Base-by-base conservation (phyloP, 148 eudicot genomes). In the Vaccinium corymbosum region DNA sequence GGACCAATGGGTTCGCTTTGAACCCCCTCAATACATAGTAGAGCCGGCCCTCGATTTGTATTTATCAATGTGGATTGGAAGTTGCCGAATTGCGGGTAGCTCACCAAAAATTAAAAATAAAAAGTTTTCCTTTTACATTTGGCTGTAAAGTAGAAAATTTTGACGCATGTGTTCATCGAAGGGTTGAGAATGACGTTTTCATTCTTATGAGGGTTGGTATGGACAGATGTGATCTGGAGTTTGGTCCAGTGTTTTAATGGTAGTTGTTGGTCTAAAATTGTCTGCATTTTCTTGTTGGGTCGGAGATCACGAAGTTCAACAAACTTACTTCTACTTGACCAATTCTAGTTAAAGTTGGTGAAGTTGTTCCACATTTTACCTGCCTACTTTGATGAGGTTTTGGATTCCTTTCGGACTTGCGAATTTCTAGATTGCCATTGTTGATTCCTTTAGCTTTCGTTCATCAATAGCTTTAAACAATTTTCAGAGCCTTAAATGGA, bases 311-410 rank as follows among this genome's bases (percentile, higher is more conserved):
- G 72, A 66, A 22, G 10, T 25, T 25, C 32, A 66, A 11, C 35
- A 15, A 27, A 66, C 17, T 13, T 76, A 50, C 29, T 1, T 15
- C 56, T 76, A 9, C 52, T 42, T 17, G 27, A 76, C 79, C 79
- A 48, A 50, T 76, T 76, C 79, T 50, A 22, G 79, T 76, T 76
- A 35, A 49, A 51, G 80, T 77, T 22, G 80, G 59, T 51, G 61
- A 20, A 51, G 1, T 25, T 77, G 22, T 16, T 7, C 80, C 17
- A 14, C 42, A 25, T 51, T 66, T 27, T 51, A 53, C 80, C 55
- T 48, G 46, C 79, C 38, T 51, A 77, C 51, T 77, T 16, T 48
- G 52, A 46, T 76, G 25, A 16, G 16, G 32, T 77, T 51, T 22
- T 77, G 42, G 72, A 32, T 66, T 66, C 1, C 32, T 51, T n/a